Conservation (phyloP, 108 stramenopile genomes). For the Nannochloropsis gaditana region DNA sequence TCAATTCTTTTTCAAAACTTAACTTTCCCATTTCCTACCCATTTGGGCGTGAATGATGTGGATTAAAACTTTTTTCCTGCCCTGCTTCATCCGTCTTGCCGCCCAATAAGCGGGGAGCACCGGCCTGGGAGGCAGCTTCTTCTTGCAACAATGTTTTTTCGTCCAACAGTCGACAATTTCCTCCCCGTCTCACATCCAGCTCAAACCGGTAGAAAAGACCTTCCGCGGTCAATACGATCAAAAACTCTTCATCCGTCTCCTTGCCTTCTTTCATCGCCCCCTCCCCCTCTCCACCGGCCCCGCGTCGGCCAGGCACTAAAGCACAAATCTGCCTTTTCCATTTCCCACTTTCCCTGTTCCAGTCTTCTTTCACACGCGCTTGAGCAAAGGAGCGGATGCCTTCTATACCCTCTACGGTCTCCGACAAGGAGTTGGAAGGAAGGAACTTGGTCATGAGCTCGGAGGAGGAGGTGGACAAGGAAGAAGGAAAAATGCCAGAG, state of each 20-base stretch:
- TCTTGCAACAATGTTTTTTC: conserved; percentile 36
- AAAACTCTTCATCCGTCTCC: conserved; percentile 20
- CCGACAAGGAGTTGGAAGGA: conserved; percentile 28
- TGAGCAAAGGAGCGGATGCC: conserved; percentile 36
- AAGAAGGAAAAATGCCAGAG: neutral
- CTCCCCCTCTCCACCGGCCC: neutral
- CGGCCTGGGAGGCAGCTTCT: neutral
- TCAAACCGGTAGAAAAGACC: conserved; percentile 37
- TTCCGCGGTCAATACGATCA: conserved; percentile 40
- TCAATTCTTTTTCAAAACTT: too few relatives aligned
- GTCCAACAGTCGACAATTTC: conserved; percentile 37
- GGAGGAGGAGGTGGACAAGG: neutral
- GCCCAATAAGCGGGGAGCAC: neutral
- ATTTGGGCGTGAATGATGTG: too few relatives aligned
- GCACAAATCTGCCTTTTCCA: conserved; percentile 19
- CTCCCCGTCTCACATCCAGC: conserved; percentile 36
- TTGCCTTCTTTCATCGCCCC: neutral
- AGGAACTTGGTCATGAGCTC: conserved; percentile 15
- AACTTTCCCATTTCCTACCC: too few relatives aligned
- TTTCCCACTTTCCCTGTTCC: conserved; percentile 22
- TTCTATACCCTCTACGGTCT: conserved; percentile 36
- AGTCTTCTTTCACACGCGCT: conserved; percentile 31
- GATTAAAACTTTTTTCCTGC: too few relatives aligned
- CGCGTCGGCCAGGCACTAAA: neutral
- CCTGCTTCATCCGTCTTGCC: neutral